These are phyloP conservation scores for Ceratocystis papillata DNA, from an alignment of 2,329 filamentous ascomycete species.

Conservation along the genomic window DNA sequence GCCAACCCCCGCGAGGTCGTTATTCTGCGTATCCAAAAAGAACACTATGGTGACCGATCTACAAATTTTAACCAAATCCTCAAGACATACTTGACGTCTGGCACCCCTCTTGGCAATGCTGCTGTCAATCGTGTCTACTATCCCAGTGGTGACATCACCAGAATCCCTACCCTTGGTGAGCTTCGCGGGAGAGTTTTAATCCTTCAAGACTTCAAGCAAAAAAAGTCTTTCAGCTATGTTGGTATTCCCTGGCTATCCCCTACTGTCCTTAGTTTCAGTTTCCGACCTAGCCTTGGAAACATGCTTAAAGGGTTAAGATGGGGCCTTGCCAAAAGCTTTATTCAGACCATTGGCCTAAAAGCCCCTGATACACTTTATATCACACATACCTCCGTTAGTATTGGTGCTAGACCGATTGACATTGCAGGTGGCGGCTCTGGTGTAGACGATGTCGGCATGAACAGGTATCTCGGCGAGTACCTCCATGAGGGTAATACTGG, in stretches of 20 bases:
- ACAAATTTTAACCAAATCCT: slow-evolving; percentile 37
- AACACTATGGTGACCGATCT: no score
- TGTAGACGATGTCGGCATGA: slow-evolving; percentile 33
- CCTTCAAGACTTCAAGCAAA: slow-evolving; percentile 35
- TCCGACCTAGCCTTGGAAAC: slow-evolving; percentile 35
- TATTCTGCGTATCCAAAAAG: no score
- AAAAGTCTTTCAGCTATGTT: slow-evolving; percentile 28
- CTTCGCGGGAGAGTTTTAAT: slow-evolving; percentile 39
- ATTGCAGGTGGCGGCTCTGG: slow-evolving; percentile 36
- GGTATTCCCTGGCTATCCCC: slow-evolving; percentile 30
- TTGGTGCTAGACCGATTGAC: slow-evolving; percentile 34
- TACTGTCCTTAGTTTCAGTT: slow-evolving; percentile 33
- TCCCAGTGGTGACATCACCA: slow-evolving; percentile 25
- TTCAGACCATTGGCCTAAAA: no score
- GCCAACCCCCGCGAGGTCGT: no score
- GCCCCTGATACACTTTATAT: slow-evolving; percentile 29
- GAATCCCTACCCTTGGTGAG: slow-evolving; percentile 34
- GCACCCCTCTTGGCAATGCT: slow-evolving; percentile 31
- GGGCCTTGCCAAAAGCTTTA: no score
- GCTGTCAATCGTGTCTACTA: slow-evolving; percentile 31
- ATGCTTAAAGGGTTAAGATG: slow-evolving; percentile 29
- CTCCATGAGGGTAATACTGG: no score
- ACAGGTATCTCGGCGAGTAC: slow-evolving; percentile 37
- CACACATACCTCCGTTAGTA: neutral
- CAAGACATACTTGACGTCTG: slow-evolving; percentile 33